These are phyloP conservation scores for Nadsonia commutata DNA, from an alignment of 1,139 yeast species.

Conservation along the genomic window DNA sequence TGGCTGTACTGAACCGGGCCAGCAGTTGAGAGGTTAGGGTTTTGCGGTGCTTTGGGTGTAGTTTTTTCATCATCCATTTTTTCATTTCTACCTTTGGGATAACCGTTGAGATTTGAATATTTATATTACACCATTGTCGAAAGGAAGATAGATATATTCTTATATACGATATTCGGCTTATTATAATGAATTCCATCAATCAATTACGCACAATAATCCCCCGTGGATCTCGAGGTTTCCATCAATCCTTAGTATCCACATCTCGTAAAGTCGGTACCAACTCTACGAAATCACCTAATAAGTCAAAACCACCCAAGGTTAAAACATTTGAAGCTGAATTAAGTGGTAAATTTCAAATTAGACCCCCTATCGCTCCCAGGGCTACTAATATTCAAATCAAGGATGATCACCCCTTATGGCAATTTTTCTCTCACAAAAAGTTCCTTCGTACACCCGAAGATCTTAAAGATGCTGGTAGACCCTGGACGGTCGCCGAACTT, in stretches of 20 bases:
- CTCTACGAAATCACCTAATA: not conserved
- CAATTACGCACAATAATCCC: not conserved
- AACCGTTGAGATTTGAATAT: no score
- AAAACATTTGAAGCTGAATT: not conserved
- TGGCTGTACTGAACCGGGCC: not conserved
- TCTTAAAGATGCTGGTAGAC: conserved; percentile 45
- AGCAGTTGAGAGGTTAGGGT: not conserved
- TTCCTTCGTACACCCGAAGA: conserved; percentile 48
- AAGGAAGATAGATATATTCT: no score
- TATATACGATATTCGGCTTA: no score
- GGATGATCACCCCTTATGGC: conserved; percentile 92
- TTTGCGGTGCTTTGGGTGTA: no score
- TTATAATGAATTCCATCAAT: not conserved
- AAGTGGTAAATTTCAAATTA: conserved; percentile 24
- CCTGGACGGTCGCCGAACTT: conserved; percentile 82
- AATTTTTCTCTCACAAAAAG: conserved; percentile 53
- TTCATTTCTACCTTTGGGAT: not conserved
- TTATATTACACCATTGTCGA: no score
- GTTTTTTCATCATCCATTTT: not conserved
- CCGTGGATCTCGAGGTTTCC: not conserved
- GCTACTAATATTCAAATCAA: conserved; percentile 55
- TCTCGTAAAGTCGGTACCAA: not conserved
- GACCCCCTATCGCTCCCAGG: conserved; percentile 81
- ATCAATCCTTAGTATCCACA: not conserved
- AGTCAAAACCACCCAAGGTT: not conserved